Evolutionary conservation across 192 early-diverging fungal species (phyloP).

Genomic region (Rhizoclosmatium sp.): DNA sequence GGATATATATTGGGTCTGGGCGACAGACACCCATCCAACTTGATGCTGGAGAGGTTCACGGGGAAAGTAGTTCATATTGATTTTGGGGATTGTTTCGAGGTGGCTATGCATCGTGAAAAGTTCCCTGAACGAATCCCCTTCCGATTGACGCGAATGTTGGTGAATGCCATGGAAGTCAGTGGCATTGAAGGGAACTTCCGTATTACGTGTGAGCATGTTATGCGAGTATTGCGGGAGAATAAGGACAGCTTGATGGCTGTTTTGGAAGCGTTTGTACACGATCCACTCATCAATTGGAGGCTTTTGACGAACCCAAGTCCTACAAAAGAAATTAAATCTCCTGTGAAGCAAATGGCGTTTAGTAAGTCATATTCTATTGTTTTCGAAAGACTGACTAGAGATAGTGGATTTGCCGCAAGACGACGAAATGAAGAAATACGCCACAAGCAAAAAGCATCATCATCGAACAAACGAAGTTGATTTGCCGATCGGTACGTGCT

Average conservation of each 20-base stretch:
- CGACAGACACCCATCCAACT: conserved; percentile 95
- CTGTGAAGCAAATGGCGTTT: conserved; percentile 7
- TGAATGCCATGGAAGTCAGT: conserved; percentile 97
- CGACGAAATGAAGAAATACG: conserved; percentile 16
- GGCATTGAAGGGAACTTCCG: conserved; percentile 97
- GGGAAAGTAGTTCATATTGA: conserved; percentile 98
- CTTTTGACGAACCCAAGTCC: conserved; percentile 66
- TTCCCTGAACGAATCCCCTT: conserved; percentile 99
- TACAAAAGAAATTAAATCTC: conserved; percentile 30
- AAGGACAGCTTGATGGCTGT: conserved; percentile 98
- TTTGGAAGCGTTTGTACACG: conserved; percentile 96
- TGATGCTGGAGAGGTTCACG: conserved; percentile 87
- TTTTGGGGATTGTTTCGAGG: conserved; percentile 97
- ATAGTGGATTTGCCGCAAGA: neutral
- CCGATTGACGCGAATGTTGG: conserved; percentile 96
- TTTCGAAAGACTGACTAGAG: neutral
- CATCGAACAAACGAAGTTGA: conserved; percentile 21
- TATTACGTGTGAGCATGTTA: conserved; percentile 94
- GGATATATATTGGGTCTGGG: conserved; percentile 98
- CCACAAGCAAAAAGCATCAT: conserved; percentile 24
- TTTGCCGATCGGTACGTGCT: conserved; percentile 1
- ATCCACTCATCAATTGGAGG: conserved; percentile 93
- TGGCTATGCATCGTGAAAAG: conserved; percentile 94
- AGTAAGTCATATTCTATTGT: neutral
- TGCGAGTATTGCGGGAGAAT: conserved; percentile 93